Percentiles rank a stretch among this genome's conserved stretches.
Evolutionary conservation across 2,329 filamentous ascomycete species (phyloP).

Genomic region (Hypoxylon sp.): DNA sequence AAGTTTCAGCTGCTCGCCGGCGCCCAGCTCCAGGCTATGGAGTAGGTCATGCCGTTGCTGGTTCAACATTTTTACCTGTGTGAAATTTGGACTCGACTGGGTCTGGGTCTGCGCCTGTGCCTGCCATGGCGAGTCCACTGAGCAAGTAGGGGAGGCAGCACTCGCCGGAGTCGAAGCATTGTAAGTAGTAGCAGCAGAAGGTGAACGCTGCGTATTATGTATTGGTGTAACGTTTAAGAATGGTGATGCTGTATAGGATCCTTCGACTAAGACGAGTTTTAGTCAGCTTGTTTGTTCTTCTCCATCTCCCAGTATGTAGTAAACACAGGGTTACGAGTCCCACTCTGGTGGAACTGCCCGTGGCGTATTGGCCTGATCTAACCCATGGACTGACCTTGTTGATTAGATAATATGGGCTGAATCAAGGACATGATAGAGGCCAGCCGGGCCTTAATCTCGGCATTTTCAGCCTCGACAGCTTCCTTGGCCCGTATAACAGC

Average conservation of each 20-base stretch:
- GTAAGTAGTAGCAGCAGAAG: conserved; percentile 52
- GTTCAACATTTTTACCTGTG: conserved; percentile 55
- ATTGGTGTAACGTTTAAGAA: conserved; percentile 40
- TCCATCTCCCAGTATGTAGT: background rate
- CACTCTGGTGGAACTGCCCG: background rate
- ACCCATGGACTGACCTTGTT: conserved; percentile 46
- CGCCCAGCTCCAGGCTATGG: conserved; percentile 72
- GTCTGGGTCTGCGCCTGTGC: conserved; percentile 47
- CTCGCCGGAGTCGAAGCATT: conserved; percentile 60
- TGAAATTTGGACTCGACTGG: conserved; percentile 49
- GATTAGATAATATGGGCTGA: conserved; percentile 67
- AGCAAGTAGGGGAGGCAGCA: conserved; percentile 56
- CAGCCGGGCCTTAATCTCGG: conserved; percentile 79
- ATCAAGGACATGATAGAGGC: conserved; percentile 75
- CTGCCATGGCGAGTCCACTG: conserved; percentile 51
- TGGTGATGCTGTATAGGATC: conserved; percentile 53
- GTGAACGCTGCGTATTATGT: conserved; percentile 47
- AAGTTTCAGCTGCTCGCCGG: conserved; percentile 76
- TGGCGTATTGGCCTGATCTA: conserved; percentile 17
- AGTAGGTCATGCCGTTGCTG: conserved; percentile 66
- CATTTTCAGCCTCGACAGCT: conserved; percentile 82
- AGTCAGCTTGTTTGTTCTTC: conserved; percentile 24
- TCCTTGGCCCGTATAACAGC: conserved; percentile 82
- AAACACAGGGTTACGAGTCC: conserved; percentile 13
- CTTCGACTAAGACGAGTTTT: conserved; percentile 49